Conservation (phyloP, 2,329 filamentous ascomycete species). For the Aphanocladium album region DNA sequence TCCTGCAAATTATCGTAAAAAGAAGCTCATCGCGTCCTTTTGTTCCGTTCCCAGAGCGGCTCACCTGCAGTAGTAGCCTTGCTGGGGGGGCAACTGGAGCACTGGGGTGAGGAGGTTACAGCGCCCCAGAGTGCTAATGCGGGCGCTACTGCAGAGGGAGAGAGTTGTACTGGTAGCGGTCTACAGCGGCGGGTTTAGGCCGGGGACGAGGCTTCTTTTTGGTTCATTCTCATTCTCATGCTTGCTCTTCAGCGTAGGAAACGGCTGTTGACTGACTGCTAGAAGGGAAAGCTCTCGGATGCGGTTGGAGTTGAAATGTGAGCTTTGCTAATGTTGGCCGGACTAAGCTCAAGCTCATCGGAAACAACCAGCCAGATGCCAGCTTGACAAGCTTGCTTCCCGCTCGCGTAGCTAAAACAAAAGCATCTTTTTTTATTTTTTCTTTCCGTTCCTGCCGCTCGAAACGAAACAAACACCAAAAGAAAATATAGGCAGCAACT, state of each 20-base stretch:
- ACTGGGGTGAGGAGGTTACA: background rate
- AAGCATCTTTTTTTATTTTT: background rate
- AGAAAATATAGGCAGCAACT: background rate
- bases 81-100: background rate
- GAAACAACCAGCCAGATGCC: background rate
- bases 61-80: background rate
- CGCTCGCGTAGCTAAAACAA: background rate
- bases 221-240: no score
- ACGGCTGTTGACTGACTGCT: no score
- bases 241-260: no score
- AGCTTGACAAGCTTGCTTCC: no score
- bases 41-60: background rate
- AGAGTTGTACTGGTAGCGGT: background rate
- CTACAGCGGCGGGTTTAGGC: constrained; percentile 5
- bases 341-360: background rate
- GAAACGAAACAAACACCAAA: background rate
- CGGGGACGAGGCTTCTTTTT: background rate
- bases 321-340: no score
- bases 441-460: background rate
- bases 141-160: background rate
- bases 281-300: no score
- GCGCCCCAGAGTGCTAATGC: background rate
- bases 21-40: background rate
- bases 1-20: background rate
- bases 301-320: no score